Conservation (phyloP, 1,139 yeast genomes). For the Magnusiomyces ingens region DNA sequence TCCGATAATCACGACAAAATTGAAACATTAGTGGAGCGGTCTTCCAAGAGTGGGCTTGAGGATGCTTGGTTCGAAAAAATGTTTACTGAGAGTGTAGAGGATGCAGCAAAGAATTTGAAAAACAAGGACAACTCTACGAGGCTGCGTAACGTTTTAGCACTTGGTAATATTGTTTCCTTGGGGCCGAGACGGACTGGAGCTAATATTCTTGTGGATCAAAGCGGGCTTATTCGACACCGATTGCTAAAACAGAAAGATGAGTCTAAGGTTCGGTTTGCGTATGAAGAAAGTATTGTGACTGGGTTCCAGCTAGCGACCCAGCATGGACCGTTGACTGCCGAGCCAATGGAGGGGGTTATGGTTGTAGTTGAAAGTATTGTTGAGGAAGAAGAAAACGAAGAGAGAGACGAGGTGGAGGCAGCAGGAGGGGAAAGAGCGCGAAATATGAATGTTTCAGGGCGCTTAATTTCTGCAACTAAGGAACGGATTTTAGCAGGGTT, state of each 20-base stretch:
- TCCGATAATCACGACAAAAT: constrained; percentile 41
- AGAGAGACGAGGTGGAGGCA: constrained; percentile 29
- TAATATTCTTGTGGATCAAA: constrained; percentile 56
- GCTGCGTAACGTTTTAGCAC: neutral
- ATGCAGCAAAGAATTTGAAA: neutral
- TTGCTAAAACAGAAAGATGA: neutral
- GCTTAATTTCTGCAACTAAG: constrained; percentile 65
- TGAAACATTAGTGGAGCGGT: constrained; percentile 23
- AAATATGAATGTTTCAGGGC: constrained; percentile 45
- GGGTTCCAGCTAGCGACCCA: constrained; percentile 80
- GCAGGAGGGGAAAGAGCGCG: constrained; percentile 28
- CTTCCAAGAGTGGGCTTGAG: neutral
- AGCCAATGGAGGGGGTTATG: constrained; percentile 78
- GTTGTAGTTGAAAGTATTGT: constrained; percentile 39
- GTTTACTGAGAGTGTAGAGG: neutral
- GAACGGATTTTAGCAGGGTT: constrained; percentile 67
- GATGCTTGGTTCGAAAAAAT: neutral
- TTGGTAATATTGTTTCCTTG: constrained; percentile 52
- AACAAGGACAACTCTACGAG: neutral
- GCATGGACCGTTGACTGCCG: constrained; percentile 86
- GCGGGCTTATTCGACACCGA: neutral
- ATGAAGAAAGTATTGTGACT: constrained; percentile 61
- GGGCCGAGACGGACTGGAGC: constrained; percentile 79
- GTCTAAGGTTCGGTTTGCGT: constrained; percentile 29
- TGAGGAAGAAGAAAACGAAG: constrained; percentile 19